These are phyloP conservation scores for Starmerella apis DNA, from an alignment of 805 yeast genomes.

Conservation along the genomic window DNA sequence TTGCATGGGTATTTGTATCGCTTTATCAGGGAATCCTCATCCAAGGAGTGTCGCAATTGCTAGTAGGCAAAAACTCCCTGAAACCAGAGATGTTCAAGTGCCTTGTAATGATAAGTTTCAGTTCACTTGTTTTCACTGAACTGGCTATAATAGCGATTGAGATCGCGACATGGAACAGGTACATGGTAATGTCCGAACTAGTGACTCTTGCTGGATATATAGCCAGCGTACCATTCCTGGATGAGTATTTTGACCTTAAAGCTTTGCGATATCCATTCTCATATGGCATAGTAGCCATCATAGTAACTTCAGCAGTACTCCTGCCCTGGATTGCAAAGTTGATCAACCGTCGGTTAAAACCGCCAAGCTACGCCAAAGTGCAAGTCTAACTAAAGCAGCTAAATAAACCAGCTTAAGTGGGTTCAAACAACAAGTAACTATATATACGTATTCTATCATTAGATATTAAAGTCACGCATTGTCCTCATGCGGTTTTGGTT, in stretches of 20 bases:
- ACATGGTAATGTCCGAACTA: conserved; percentile 63
- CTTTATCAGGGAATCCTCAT: conserved; percentile 83
- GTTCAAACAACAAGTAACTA: no score
- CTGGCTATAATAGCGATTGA: conserved; percentile 87
- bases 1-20: conserved; percentile 82
- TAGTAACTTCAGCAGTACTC: conserved; percentile 57
- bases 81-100: conserved; percentile 43
- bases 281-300: conserved; percentile 57
- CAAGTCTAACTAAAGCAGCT: conserved; percentile 41
- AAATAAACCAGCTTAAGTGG: no score
- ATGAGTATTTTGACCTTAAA: conserved; percentile 72
- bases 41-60: conserved; percentile 69
- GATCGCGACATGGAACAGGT: conserved; percentile 79
- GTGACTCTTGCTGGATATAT: conserved; percentile 58
- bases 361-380: conserved; percentile 95
- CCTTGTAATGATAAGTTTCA: conserved; percentile 80
- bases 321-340: conserved; percentile 86
- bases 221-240: conserved; percentile 69
- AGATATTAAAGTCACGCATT: background rate
- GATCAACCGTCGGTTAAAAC: conserved; percentile 63
- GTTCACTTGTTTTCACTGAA: conserved; percentile 73
- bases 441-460: no score
- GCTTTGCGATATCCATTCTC: conserved; percentile 51
- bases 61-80: conserved; percentile 44
- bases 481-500: conserved; percentile 3